These are phyloP conservation scores for Euptelea pleiosperma DNA, from an alignment of 164 flowering plant genomes.

Conservation along the genomic window DNA sequence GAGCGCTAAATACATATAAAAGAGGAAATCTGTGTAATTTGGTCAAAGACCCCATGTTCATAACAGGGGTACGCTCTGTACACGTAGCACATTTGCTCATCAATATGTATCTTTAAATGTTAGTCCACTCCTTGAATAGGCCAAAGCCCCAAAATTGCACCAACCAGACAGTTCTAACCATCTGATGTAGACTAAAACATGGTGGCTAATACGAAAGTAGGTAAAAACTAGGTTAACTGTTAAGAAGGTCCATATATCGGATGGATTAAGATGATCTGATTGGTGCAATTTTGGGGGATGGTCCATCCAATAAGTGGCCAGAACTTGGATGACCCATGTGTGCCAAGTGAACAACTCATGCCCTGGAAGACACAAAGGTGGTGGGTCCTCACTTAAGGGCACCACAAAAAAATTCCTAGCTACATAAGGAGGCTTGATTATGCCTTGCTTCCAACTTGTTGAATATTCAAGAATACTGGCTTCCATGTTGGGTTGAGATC, in stretches of 20 bases:
- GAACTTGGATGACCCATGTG: slow-evolving; percentile 1
- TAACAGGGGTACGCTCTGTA: slow-evolving; percentile 3
- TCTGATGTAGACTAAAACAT: neutral
- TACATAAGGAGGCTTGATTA: slow-evolving; percentile 19
- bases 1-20: slow-evolving; percentile 6
- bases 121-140: neutral
- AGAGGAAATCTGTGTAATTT: slow-evolving; percentile 2
- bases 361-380: neutral
- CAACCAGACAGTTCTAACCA: neutral
- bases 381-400: neutral
- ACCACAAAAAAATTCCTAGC: slow-evolving; percentile 36
- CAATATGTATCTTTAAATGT: neutral
- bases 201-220: neutral
- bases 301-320: slow-evolving; percentile 2
- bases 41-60: slow-evolving; percentile 6
- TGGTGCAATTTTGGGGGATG: neutral
- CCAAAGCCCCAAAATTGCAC: neutral
- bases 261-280: too few species aligned
- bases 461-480: slow-evolving; percentile 61
- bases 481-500: slow-evolving; percentile 82
- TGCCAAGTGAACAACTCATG: slow-evolving; percentile 9
- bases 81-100: slow-evolving; percentile 8
- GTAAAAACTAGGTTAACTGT: neutral
- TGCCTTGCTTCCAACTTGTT: slow-evolving; percentile 82
- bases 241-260: slow-evolving; percentile 6